A percentile compares a stretch with the other conserved stretches of the same genome.
Conservation (phyloP, 2,329 filamentous ascomycete genomes). For the Metarhizium rileyi region DNA sequence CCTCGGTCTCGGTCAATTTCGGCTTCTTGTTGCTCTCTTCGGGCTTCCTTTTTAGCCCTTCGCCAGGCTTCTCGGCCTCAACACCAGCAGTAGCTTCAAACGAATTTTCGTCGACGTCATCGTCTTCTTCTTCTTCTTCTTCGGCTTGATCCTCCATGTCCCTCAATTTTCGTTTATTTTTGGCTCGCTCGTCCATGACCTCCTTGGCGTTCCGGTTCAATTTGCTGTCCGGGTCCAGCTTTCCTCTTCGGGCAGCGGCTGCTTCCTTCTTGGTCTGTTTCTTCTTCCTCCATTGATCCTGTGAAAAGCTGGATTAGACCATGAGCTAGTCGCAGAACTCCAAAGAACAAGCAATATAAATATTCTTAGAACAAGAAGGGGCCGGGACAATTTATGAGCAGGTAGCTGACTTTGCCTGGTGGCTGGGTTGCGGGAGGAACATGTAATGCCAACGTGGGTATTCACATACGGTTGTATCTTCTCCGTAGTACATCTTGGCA, state of each 20-base stretch:
- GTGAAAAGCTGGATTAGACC: slow-evolving; percentile 6
- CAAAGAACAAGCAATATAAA: neutral
- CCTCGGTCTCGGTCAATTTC: slow-evolving; percentile 23
- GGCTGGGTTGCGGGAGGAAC: neutral
- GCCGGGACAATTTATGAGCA: neutral
- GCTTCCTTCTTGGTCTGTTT: slow-evolving; percentile 93
- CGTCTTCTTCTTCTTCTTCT: slow-evolving; percentile 29
- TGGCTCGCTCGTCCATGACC: slow-evolving; percentile 71
- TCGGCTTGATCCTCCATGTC: slow-evolving; percentile 43
- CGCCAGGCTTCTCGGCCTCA: slow-evolving; percentile 49
- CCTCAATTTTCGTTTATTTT: slow-evolving; percentile 72
- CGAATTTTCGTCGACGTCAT: slow-evolving; percentile 33
- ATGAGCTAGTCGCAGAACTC: neutral
- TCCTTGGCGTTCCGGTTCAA: slow-evolving; percentile 78
- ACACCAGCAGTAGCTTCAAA: slow-evolving; percentile 41
- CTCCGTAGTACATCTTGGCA: slow-evolving; percentile 81
- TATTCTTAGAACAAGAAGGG: neutral
- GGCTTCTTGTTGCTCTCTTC: slow-evolving; percentile 48
- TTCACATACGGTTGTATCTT: slow-evolving; percentile 68
- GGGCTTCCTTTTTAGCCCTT: slow-evolving; percentile 47
- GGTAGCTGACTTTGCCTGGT: neutral
- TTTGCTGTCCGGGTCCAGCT: slow-evolving; percentile 82
- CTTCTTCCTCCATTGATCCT: slow-evolving; percentile 90
- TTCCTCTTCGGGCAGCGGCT: slow-evolving; percentile 71
- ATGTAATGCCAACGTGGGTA: neutral